Evolutionary conservation across 768 basidiomycete species (phyloP).

Genomic region (Boletus subparvulus): DNA sequence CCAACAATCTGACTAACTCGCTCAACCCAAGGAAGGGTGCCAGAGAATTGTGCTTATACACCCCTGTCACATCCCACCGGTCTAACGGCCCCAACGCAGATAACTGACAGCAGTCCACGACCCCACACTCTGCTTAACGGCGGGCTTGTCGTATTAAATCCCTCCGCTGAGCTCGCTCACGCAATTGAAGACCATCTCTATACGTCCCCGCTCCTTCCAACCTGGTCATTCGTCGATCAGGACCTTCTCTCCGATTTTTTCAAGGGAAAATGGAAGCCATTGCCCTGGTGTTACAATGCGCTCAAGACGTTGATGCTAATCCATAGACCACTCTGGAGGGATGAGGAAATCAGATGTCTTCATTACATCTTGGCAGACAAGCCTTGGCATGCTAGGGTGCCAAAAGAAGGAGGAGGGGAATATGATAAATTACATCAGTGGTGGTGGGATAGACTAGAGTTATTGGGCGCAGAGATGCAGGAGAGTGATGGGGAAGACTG

Average conservation of each 20-base stretch:
- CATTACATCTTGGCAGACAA: slow-evolving; percentile 89
- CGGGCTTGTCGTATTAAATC: slow-evolving; percentile 82
- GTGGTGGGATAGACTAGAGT: slow-evolving; percentile 78
- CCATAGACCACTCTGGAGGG: slow-evolving; percentile 78
- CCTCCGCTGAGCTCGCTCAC: slow-evolving; percentile 57
- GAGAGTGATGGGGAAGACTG: slow-evolving; percentile 45
- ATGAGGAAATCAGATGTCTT: slow-evolving; percentile 80
- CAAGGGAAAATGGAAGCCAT: slow-evolving; percentile 70
- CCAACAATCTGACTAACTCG: neutral
- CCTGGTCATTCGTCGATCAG: slow-evolving; percentile 86
- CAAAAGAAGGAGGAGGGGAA: slow-evolving; percentile 37
- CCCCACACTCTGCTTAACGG: slow-evolving; percentile 84
- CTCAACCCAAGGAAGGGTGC: slow-evolving; percentile 57
- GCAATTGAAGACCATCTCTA: slow-evolving; percentile 45
- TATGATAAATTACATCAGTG: slow-evolving; percentile 59
- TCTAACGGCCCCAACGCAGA: slow-evolving; percentile 43
- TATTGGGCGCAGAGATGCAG: slow-evolving; percentile 43
- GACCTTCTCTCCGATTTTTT: slow-evolving; percentile 85
- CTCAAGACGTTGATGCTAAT: slow-evolving; percentile 78
- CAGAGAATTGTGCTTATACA: slow-evolving; percentile 86
- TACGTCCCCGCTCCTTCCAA: slow-evolving; percentile 50
- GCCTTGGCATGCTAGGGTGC: slow-evolving; percentile 68
- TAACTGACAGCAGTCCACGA: slow-evolving; percentile 52
- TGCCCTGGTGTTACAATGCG: slow-evolving; percentile 90
- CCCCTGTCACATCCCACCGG: slow-evolving; percentile 46